Conservation (phyloP, 2,329 filamentous ascomycete species). For the Paecilomyces formosus region DNA sequence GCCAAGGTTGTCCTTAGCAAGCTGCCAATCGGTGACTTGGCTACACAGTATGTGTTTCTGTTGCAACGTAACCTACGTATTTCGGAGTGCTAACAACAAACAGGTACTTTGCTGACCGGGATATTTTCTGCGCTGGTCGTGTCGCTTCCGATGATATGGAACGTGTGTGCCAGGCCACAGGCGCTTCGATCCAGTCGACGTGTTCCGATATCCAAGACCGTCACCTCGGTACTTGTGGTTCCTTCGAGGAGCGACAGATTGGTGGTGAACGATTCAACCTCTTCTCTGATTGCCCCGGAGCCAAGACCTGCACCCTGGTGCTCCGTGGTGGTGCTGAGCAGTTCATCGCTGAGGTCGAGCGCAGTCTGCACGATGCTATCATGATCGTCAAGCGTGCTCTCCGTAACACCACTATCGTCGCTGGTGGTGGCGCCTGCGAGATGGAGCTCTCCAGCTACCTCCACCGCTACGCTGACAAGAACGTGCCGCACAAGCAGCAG, state of each 20-base stretch:
- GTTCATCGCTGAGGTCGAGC: constrained; percentile 97
- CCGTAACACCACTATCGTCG: constrained; percentile 89
- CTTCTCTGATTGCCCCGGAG: constrained; percentile 90
- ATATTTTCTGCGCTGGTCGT: constrained; percentile 96
- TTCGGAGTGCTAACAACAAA: constrained; percentile 1
- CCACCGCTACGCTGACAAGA: constrained; percentile 85
- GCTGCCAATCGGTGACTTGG: constrained; percentile 92
- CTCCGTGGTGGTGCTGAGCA: constrained; percentile 95
- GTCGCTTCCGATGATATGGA: constrained; percentile 90
- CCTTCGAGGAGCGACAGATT: constrained; percentile 93
- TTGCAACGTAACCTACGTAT: background rate
- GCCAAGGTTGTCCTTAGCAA: constrained; percentile 97
- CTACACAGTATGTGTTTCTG: constrained; percentile 61
- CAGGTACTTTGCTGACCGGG: constrained; percentile 86
- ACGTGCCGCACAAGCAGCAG: constrained; percentile 91
- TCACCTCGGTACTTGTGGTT: constrained; percentile 84
- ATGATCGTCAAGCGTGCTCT: constrained; percentile 99
- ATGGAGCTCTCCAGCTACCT: constrained; percentile 96
- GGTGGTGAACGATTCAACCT: constrained; percentile 97
- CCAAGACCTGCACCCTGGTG: constrained; percentile 94
- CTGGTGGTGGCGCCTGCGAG: constrained; percentile 87
- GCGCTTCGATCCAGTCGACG: constrained; percentile 85
- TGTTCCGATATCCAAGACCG: constrained; percentile 88
- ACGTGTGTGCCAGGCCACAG: constrained; percentile 89
- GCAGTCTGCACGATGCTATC: constrained; percentile 95